Base-by-base conservation (phyloP, 495 filamentous ascomycete species). In the Elasticomyces elasticus region DNA sequence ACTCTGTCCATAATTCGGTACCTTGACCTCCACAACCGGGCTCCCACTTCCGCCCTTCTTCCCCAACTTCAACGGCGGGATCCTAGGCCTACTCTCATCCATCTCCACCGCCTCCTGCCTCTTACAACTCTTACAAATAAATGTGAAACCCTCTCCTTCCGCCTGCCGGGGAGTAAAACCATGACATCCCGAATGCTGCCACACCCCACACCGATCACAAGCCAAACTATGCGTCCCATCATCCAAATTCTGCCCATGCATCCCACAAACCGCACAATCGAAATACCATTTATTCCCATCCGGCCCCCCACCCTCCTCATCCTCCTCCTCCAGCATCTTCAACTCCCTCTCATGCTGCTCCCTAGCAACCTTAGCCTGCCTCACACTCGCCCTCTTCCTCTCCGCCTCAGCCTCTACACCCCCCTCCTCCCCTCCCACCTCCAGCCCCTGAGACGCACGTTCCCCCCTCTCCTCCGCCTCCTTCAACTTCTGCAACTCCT, bases 281-380 rank as follows among this genome's bases (percentile, higher is more conserved):
- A 98, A 97, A 27, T 88, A 76, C 92, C 92, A 96, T 48, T 91
- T 80, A 12, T n/a, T n/a, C n/a, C n/a, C n/a, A n/a, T n/a, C n/a
- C n/a, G n/a, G n/a, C n/a, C n/a, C n/a, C n/a, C 89, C 87, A 12
- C 24, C 28, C 10, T 27, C 28, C 9, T 40, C 25, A 12, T 57
- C 54, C 45, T 91, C 84, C 62, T 89, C 79, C 1, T 77, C 76
- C 17, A 94, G 72, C 46, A 86, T 79, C 46, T 83, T 77, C 30
- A 95, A 67, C 30, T 82, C 84, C 69, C 81, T 82, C 66, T 83
- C 80, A 33, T 81, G 84, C 66, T 76, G 81, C 54, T 88, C 86
- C 54, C 89, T 81, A 63, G 91, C 84, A 5, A 80, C 80, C 62
- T 85, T 82, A 38, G 87, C 74, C 60, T 88, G 82, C 25, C 89